Base-by-base conservation (phyloP, 2,329 filamentous ascomycete genomes). In the Fusarium keratoplasticum region DNA sequence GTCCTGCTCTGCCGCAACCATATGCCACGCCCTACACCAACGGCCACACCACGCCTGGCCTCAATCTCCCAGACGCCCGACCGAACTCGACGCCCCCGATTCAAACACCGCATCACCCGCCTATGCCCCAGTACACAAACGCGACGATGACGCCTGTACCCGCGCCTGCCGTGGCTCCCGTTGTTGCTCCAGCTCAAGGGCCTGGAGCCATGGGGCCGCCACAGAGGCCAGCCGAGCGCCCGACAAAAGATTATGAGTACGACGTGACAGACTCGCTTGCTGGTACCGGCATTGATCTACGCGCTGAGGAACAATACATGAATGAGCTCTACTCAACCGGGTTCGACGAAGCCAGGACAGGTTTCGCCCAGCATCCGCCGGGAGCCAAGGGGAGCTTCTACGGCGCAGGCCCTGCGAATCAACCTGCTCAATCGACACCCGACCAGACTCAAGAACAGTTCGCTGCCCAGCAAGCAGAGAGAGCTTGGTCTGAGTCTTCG, bases 191-290 rank as follows among this genome's bases (percentile, higher is more conserved):
- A 20, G 70, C 69, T 40, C 81, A 78, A 64, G 73, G 72, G 8
- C 74, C 80, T 13, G 81, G 77, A 14, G 66, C 81, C 59, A 92
- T 90, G 89, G 88, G 87, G 0, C 90, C 85, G 70, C 90, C 89
- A 77, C 91, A 88, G 77, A 90, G 89, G 78, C 90, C 87, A 67
- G 86, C 87, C 20, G 92, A 93, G 66, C 87, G 87, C 73, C 89
- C 90, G 50, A 87, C 89, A 14, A 94, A 91, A 73, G 87, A 88
- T 64, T 86, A 87, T 65, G 85, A 89, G 66, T 91, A 95, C 77
- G 94, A 97, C 78, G 89, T 95, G 54, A 94, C 93, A 74, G 95
- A 98, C 83, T 93, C 95, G 60, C 84, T 98, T 64, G 92, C 92
- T 20, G 94, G 93, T 20, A 96, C 95, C 18, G 95, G 95, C 59